These are phyloP conservation scores for Lunasporangiospora selenospora DNA, from an alignment of 192 early-diverging fungal species.

Conservation along the genomic window DNA sequence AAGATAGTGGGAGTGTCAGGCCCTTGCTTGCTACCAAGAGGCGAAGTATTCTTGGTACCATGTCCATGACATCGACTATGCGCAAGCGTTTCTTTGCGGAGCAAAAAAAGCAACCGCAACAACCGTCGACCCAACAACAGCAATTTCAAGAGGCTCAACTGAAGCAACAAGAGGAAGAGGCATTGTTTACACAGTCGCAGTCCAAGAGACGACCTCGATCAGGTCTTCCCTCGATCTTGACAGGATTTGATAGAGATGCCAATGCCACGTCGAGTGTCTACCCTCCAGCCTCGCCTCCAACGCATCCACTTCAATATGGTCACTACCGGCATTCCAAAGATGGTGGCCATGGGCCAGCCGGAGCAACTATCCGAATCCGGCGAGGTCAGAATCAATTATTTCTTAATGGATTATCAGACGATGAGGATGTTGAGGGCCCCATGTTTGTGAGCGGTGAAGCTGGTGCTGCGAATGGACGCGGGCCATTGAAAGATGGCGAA, in stretches of 20 bases:
- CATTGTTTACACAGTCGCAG: too few relatives aligned
- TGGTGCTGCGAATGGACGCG: not conserved
- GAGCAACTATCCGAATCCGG: slow-evolving; percentile 11
- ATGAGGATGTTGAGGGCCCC: too few relatives aligned
- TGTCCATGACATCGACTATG: slow-evolving; percentile 41
- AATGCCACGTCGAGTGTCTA: too few relatives aligned
- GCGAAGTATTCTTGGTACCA: slow-evolving; percentile 30
- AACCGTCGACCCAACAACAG: too few relatives aligned
- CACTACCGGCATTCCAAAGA: not conserved
- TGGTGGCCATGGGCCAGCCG: slow-evolving; percentile 9
- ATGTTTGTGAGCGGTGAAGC: too few relatives aligned
- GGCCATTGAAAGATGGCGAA: not conserved
- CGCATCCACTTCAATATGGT: too few relatives aligned
- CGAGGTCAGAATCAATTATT: slow-evolving; percentile 5
- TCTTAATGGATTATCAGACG: slow-evolving; percentile 16
- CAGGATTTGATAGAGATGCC: slow-evolving; percentile 1
- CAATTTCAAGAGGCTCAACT: not conserved
- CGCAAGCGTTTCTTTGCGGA: slow-evolving; percentile 41
- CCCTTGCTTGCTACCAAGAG: slow-evolving; percentile 11
- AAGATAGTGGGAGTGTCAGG: slow-evolving; percentile 1
- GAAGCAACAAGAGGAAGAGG: not conserved
- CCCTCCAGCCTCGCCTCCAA: too few relatives aligned
- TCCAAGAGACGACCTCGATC: not conserved
- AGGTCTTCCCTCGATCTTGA: not conserved
- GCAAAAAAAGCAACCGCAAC: slow-evolving; percentile 28